phyloP scores from a whole-genome alignment of 192 early-diverging fungal species.

The Coemansia asiatica region DNA sequence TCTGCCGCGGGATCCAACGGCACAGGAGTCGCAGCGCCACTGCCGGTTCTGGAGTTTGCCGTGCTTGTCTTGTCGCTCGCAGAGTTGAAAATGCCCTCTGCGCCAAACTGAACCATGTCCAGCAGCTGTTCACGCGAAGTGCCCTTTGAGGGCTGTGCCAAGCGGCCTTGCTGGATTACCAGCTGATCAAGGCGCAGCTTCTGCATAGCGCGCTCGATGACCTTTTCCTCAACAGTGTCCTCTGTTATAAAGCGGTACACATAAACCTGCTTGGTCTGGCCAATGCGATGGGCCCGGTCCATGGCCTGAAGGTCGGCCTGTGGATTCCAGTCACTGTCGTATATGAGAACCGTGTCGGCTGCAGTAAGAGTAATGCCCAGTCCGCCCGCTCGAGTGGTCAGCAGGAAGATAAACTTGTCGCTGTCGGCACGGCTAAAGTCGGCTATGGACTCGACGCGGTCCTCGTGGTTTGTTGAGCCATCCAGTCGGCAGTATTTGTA shows the following conservation, averaged over 20 bases:
- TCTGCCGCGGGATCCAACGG: slow-evolving; percentile 48
- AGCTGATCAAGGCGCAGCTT: slow-evolving; percentile 95
- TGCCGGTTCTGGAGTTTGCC: slow-evolving; percentile 28
- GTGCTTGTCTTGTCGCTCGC: slow-evolving; percentile 18
- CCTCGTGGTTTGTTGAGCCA: slow-evolving; percentile 93
- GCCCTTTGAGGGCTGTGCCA: slow-evolving; percentile 69
- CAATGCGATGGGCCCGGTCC: slow-evolving; percentile 98
- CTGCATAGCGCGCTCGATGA: slow-evolving; percentile 94
- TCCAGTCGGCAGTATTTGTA: slow-evolving; percentile 97
- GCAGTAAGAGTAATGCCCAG: slow-evolving; percentile 96
- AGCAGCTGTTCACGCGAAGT: slow-evolving; percentile 63
- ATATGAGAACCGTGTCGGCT: slow-evolving; percentile 95
- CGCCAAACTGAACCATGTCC: slow-evolving; percentile 97
- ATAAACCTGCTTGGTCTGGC: slow-evolving; percentile 96
- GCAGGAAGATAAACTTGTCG: slow-evolving; percentile 92
- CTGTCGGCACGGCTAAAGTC: slow-evolving; percentile 89
- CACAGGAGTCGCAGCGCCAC: slow-evolving; percentile 32
- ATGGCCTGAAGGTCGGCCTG: slow-evolving; percentile 90
- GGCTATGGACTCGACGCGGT: slow-evolving; percentile 88
- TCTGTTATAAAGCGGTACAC: slow-evolving; percentile 97
- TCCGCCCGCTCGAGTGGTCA: slow-evolving; percentile 96
- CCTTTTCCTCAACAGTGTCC: slow-evolving; percentile 97
- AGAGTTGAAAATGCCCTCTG: slow-evolving; percentile 75
- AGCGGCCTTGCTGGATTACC: slow-evolving; percentile 96
- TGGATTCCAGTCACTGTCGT: slow-evolving; percentile 96